phyloP scores from a whole-genome alignment of 805 yeast species.

The Spathaspora arborariae region DNA sequence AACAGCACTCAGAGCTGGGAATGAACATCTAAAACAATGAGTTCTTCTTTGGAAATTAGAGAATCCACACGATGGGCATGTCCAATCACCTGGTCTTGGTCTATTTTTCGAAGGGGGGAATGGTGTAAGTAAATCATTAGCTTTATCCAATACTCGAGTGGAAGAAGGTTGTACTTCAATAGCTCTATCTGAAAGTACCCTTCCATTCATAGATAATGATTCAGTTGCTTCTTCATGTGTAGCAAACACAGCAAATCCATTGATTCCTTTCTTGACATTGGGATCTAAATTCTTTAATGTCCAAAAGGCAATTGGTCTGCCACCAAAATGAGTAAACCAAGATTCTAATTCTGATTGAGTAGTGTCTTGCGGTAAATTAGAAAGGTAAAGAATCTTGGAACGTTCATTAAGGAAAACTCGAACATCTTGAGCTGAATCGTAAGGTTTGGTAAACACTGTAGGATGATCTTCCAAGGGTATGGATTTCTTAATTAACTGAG shows the following conservation, averaged over 20 bases:
- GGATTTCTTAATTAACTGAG: constrained; percentile 44
- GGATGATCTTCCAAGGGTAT: constrained; percentile 49
- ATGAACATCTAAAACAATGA: constrained; percentile 89
- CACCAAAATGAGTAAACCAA: constrained; percentile 88
- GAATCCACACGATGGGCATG: constrained; percentile 94
- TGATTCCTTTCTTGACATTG: constrained; percentile 24
- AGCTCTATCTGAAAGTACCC: constrained; percentile 65
- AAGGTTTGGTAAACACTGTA: constrained; percentile 64
- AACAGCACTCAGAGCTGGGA: constrained; percentile 74
- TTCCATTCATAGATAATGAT: constrained; percentile 74
- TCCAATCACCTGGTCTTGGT: constrained; percentile 97
- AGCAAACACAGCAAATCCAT: constrained; percentile 84
- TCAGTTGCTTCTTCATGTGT: constrained; percentile 85
- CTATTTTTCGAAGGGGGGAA: constrained; percentile 83
- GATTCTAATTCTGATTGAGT: constrained; percentile 87
- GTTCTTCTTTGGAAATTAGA: constrained; percentile 92
- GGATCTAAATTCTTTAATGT: constrained; percentile 58
- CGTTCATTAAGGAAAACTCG: constrained; percentile 64
- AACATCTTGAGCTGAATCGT: constrained; percentile 73
- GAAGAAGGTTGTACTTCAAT: constrained; percentile 89
- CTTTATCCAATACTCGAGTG: constrained; percentile 69
- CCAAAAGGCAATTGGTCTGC: constrained; percentile 88
- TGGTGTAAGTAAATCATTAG: constrained; percentile 75
- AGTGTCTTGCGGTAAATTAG: constrained; percentile 80
- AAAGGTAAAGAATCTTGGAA: constrained; percentile 72